A percentile compares a stretch with the other conserved stretches of the same genome.
Evolutionary conservation across 108 stramenopile genomes (phyloP).

Genomic region (Parietichytrium sp.): DNA sequence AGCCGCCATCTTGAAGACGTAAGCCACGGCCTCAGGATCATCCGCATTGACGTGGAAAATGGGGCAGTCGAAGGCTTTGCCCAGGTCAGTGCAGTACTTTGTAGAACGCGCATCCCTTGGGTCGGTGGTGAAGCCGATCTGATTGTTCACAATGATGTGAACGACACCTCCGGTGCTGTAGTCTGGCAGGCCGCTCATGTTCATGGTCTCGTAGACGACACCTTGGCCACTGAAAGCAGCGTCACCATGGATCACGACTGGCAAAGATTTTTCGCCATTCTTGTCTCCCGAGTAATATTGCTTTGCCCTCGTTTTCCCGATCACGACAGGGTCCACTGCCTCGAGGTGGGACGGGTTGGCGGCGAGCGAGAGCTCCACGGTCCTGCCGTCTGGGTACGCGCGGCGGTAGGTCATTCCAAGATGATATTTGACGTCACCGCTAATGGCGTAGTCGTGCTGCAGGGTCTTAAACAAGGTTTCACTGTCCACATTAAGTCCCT

Average conservation of each 20-base stretch:
- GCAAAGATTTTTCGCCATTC: slow-evolving; percentile 54
- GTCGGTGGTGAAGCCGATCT: slow-evolving; percentile 97
- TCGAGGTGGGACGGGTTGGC: slow-evolving; percentile 98
- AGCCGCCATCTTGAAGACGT: slow-evolving; percentile 90
- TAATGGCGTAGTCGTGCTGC: slow-evolving; percentile 88
- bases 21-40: slow-evolving; percentile 88
- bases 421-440: slow-evolving; percentile 89
- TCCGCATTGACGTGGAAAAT: slow-evolving; percentile 99
- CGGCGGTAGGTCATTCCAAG: not conserved
- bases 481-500: slow-evolving; percentile 74
- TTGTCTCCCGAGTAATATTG: not conserved
- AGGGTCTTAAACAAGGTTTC: not conserved
- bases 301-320: slow-evolving; percentile 91
- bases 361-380: slow-evolving; percentile 86
- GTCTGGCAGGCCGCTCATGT: slow-evolving; percentile 77
- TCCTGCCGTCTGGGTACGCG: slow-evolving; percentile 76
- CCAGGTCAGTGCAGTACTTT: slow-evolving; percentile 89
- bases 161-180: slow-evolving; percentile 96
- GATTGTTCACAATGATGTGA: slow-evolving; percentile 98
- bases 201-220: slow-evolving; percentile 96
- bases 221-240: slow-evolving; percentile 98
- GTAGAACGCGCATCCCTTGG: slow-evolving; percentile 89
- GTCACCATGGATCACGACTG: slow-evolving; percentile 95
- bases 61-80: slow-evolving; percentile 92
- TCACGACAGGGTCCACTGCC: slow-evolving; percentile 94